Evolutionary conservation across 2,329 filamentous ascomycete species (phyloP), one percentile per base, ranked within the genome.

Genomic region (Acrocalymma vagum): DNA sequence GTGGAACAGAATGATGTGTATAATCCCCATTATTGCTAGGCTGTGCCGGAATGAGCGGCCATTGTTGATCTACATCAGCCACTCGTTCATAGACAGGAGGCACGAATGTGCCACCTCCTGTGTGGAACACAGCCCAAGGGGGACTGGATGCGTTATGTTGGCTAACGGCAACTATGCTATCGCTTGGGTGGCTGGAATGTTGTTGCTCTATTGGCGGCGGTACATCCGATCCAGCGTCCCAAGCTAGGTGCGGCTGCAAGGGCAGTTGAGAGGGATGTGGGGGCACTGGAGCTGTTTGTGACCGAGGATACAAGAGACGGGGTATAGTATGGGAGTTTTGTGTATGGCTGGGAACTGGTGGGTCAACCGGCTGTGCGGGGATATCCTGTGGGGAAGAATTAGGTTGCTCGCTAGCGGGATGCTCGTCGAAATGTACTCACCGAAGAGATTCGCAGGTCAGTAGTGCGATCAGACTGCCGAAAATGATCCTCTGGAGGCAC

Each of bases 341-440:
- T 22, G 44, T 44, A 41, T 55, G 49, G 35, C 48, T 49, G 31
- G 53, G 34, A 34, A 56, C 62, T 32, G 55, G 51, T 48, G 60
- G 53, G 44, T 59, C 52, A 48, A 29, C 47, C 14, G 52, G 38
- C 34, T 51, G 45, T 28, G 53, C 42, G 46, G 55, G 44, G 42
- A 44, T 47, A 25, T 55, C 53, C 58, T 61, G n/a, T 21, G 38
- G 34, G 28, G 34, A 33, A 23, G 35, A n/a, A 29, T 63, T 51
- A 65, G 58, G 32, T 51, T 37, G 36, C 33, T 37, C 25, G 42
- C 23, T 47, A 55, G 47, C 45, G 45, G 26, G 33, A 14, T 29
- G 35, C 35, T 44, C 38, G 33, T 29, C 40, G 35, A 33, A 26
- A 41, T 38, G 39, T 43, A 61, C 58, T 55, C 45, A 63, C 58